Evolutionary conservation across 306 rosid species (phyloP), one percentile per base, ranked within the genome.

Genomic region (Malus asiatica): DNA sequence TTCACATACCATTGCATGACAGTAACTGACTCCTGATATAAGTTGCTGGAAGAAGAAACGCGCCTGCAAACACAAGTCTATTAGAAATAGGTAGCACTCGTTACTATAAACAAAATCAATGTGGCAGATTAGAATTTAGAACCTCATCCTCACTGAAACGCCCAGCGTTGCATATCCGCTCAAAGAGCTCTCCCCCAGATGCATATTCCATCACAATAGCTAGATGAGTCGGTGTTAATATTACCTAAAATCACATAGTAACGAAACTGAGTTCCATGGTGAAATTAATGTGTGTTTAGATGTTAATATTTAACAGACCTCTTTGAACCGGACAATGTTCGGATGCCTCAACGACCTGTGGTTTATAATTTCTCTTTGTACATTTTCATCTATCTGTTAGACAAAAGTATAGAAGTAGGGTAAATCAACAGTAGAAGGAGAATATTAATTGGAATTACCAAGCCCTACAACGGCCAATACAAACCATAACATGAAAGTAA

Each of bases 91-190:
- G 75, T 62, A n/a, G 33, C 29, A 72, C 48, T 69, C 51, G 51
- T 73, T 14, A 32, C 46, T 40, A 73, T 48, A 87, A 83, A 71
- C 25, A 67, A 71, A 68, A 32, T 8, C 20, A 66, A 63, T 44
- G 23, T 18, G 32, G 69, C 9, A 11, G 71, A 74, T 75, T 77
- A 66, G 76, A 84, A 94, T 95, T 75, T 77, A 58, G 76, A 84
- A 94, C 96, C 96, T 94, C 98, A 59, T 94, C 98, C 85, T 94
- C 97, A 61, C 96, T 94, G 85, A 92, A 92, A 76, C 96, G 80
- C 65, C 98, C 98, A n/a, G 98, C 98, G 78, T 92, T 94, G 93
- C 98, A 94, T 82, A 94, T 94, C 80, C 98, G 83, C 77, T 94
- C 98, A 69, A 94, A 94, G 73, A 94, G 88, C 83, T 94, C 97